A percentile compares a stretch with the other conserved stretches of the same genome.
Conservation (phyloP, 495 filamentous ascomycete genomes). For the Aspergillus funiculosus region DNA sequence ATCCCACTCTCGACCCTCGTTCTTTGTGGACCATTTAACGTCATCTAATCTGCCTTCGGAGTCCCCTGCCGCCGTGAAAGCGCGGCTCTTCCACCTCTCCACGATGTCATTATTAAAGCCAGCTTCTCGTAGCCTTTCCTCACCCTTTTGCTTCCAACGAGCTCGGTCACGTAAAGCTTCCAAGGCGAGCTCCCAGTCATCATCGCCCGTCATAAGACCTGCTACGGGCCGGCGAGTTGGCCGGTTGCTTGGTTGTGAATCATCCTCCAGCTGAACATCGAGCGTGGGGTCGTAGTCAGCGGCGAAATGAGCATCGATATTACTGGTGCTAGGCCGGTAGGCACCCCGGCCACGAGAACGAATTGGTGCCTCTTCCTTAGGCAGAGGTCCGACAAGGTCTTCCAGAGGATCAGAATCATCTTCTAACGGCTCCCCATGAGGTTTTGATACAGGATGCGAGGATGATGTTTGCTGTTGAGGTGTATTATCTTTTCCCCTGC, state of each 20-base stretch:
- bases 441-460: background rate
- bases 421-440: conserved; percentile 10
- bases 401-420: conserved; percentile 72
- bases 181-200: conserved; percentile 79
- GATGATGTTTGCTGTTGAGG: conserved; percentile 1
- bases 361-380: conserved; percentile 43
- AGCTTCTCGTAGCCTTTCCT: conserved; percentile 68
- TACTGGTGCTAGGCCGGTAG: conserved; percentile 48
- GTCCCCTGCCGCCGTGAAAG: conserved; percentile 31
- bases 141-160: conserved; percentile 72
- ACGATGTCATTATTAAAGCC: conserved; percentile 77
- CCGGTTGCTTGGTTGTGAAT: conserved; percentile 21
- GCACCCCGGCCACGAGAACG: conserved; percentile 73
- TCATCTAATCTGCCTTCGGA: conserved; percentile 55
- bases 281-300: conserved; percentile 67
- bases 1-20: conserved; percentile 88
- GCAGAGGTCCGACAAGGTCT: conserved; percentile 72
- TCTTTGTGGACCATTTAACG: conserved; percentile 72
- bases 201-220: conserved; percentile 43
- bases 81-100: conserved; percentile 68
- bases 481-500: conserved; percentile 12
- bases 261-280: conserved; percentile 57
- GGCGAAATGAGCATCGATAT: conserved; percentile 76
- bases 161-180: conserved; percentile 77
- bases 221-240: conserved; percentile 34